Evolutionary conservation across 371 early-diverging fungal species (phyloP).

Genomic region (Encephalitozoon cuniculi): DNA sequence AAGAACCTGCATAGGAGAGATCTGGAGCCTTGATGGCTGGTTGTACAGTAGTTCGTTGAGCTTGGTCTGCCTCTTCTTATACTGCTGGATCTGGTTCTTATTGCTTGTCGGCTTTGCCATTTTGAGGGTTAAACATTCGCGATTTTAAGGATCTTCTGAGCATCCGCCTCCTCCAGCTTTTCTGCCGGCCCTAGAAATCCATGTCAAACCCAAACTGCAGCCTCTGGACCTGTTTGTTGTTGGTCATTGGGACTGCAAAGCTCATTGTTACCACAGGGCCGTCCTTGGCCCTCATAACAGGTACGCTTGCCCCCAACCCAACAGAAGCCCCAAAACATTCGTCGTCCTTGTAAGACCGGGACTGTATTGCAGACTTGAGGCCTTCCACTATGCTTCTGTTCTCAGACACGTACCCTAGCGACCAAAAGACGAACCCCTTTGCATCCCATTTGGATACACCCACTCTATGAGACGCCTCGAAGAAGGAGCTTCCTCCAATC

Average conservation of each 20-base stretch:
- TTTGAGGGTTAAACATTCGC: slow-evolving; percentile 4
- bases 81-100: slow-evolving; percentile 19
- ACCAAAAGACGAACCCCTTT: slow-evolving; percentile 8
- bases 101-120: neutral
- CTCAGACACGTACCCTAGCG: slow-evolving; percentile 4
- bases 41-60: slow-evolving; percentile 34
- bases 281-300: neutral
- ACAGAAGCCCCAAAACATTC: slow-evolving; percentile 14
- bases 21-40: slow-evolving; percentile 6
- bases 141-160: neutral
- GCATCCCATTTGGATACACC: neutral
- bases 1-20: slow-evolving; percentile 56
- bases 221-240: neutral
- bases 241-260: slow-evolving; percentile 10
- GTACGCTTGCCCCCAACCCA: slow-evolving; percentile 7
- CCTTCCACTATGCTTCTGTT: neutral
- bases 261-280: slow-evolving; percentile 10
- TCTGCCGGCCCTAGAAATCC: neutral
- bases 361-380: neutral
- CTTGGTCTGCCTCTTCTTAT: slow-evolving; percentile 26
- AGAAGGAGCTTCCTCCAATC: slow-evolving; percentile 28
- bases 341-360: neutral
- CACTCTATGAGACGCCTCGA: slow-evolving; percentile 21
- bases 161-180: neutral
- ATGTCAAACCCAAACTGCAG: slow-evolving; percentile 25